Percentiles rank a stretch among this genome's conserved stretches.
Evolutionary conservation across 345 rosid species (phyloP).

Genomic region (Lagerstroemia speciosa): DNA sequence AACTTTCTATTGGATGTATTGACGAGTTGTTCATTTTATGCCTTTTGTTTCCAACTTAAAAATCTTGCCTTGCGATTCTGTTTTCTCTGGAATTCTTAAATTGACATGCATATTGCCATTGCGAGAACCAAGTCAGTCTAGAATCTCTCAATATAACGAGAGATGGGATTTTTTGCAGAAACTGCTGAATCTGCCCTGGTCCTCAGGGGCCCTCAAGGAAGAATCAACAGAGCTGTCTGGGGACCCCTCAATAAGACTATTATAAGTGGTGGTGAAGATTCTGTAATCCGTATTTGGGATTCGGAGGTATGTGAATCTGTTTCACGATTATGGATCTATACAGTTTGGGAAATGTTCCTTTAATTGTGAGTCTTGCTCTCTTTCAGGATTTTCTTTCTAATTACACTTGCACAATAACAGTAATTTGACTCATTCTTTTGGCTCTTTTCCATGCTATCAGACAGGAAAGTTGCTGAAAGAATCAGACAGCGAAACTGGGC

Average conservation of each 20-base stretch:
- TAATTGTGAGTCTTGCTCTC: background rate
- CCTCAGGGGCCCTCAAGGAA: conserved; percentile 66
- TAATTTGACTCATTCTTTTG: background rate
- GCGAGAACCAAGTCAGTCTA: background rate
- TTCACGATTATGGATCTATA: background rate
- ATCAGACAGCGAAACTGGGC: conserved; percentile 67
- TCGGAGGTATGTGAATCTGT: conserved; percentile 45
- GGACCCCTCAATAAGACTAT: conserved; percentile 78
- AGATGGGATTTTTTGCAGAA: conserved; percentile 30
- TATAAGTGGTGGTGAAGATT: conserved; percentile 87
- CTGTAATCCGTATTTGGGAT: conserved; percentile 81
- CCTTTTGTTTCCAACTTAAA: background rate
- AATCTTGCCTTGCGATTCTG: background rate
- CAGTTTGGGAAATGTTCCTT: background rate
- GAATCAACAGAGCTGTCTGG: conserved; percentile 93
- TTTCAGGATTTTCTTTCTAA: background rate
- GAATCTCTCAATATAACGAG: background rate
- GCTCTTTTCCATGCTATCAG: conserved; percentile 27
- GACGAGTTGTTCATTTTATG: background rate
- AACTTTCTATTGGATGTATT: background rate
- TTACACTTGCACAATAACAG: background rate
- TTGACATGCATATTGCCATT: no score
- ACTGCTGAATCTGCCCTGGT: conserved; percentile 51
- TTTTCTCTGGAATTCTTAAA: background rate
- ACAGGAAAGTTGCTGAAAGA: conserved; percentile 78